Percentiles rank a stretch among this genome's conserved stretches.
These are phyloP conservation scores for Plasmodium knowlesi DNA, from an alignment of 169 alveolate species.

Conservation along the genomic window DNA sequence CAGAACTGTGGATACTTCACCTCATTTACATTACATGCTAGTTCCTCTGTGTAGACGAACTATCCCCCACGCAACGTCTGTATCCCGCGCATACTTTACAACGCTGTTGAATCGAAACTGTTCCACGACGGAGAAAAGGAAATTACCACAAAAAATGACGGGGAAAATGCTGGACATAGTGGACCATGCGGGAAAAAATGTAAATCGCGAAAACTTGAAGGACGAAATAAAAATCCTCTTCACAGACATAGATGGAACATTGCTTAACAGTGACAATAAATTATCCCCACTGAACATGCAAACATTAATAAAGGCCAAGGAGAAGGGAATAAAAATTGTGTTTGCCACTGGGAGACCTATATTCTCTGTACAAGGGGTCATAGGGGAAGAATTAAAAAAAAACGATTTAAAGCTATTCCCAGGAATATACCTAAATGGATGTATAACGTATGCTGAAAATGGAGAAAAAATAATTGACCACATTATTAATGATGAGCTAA, in stretches of 20 bases:
- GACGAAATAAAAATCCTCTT: conserved; percentile 43
- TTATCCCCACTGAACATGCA: conserved; percentile 24
- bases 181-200: conserved; percentile 24
- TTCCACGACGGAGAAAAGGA: neutral
- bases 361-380: conserved; percentile 31
- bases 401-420: conserved; percentile 58
- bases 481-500: conserved; percentile 34
- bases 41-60: neutral
- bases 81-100: neutral
- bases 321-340: conserved; percentile 50
- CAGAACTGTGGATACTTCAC: neutral
- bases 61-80: neutral
- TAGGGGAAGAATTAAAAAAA: conserved; percentile 46
- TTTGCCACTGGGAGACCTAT: conserved; percentile 37
- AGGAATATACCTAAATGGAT: conserved; percentile 79
- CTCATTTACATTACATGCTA: neutral
- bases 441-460: conserved; percentile 74
- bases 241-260: conserved; percentile 66
- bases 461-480: conserved; percentile 59
- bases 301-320: conserved; percentile 37
- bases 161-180: conserved; percentile 21
- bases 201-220: conserved; percentile 10
- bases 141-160: neutral
- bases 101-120: neutral
- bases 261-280: conserved; percentile 24